Conservation (phyloP, 2,329 filamentous ascomycete genomes). For the Fusarium humuli region DNA sequence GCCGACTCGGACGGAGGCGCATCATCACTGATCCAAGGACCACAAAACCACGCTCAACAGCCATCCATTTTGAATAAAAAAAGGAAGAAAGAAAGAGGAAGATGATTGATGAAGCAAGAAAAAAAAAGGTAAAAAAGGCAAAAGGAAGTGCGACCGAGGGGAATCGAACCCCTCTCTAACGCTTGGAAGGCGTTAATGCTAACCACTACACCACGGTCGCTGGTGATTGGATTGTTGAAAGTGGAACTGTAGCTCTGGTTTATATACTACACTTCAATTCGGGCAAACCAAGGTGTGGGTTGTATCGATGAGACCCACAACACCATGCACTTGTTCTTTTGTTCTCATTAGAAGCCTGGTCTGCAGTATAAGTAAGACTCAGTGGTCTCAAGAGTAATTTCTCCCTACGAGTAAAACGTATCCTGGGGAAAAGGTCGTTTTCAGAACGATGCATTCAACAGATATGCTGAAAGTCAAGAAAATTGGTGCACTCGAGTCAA, state of each 20-base stretch:
- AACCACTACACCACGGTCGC: conserved; percentile 37
- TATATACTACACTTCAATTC: not conserved
- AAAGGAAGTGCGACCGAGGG: conserved; percentile 24
- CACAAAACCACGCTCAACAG: not conserved
- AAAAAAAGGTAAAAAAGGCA: conserved; percentile 9
- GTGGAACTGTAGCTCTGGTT: rapidly evolving
- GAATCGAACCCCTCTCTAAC: conserved; percentile 37
- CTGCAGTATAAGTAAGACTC: not conserved
- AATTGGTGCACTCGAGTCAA: too few relatives aligned
- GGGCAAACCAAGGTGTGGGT: too few relatives aligned
- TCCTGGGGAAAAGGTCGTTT: rapidly evolving
- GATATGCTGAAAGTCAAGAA: not conserved
- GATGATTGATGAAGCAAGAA: not conserved
- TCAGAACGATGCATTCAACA: not conserved
- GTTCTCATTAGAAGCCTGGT: not conserved
- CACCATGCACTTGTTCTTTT: too few relatives aligned
- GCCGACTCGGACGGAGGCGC: not conserved
- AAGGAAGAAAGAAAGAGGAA: not conserved
- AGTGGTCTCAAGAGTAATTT: not conserved
- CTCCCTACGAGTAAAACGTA: not conserved
- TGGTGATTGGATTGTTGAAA: conserved; percentile 1
- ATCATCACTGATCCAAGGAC: not conserved
- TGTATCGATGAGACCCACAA: too few relatives aligned
- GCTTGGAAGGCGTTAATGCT: conserved; percentile 37
- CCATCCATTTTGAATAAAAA: too few relatives aligned